Evolutionary conservation across 2,329 filamentous ascomycete genomes (phyloP).

Genomic region (Pochonia chlamydosporia): DNA sequence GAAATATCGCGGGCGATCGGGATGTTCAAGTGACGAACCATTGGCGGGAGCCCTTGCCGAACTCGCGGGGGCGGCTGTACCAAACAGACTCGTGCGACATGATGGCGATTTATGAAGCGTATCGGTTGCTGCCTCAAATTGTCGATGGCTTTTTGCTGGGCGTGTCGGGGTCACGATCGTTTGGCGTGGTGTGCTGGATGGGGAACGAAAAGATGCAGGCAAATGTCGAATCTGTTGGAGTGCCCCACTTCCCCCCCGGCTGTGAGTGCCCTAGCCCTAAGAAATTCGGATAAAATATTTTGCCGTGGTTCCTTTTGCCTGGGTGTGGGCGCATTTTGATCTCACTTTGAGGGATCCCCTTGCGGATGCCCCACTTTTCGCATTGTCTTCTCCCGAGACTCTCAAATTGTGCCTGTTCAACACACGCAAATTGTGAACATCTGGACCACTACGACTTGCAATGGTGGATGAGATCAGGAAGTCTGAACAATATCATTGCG

Average conservation of each 20-base stretch:
- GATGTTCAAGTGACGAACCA: conserved; percentile 58
- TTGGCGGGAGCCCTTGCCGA: conserved; percentile 90
- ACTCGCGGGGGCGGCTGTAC: conserved; percentile 95
- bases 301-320: too few species aligned
- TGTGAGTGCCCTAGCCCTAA: not conserved
- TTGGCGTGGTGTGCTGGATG: conserved; percentile 1
- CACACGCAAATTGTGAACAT: too few species aligned
- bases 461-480: too few species aligned
- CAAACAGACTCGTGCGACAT: conserved; percentile 89
- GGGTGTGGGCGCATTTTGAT: too few species aligned
- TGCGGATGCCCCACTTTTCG: too few species aligned
- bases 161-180: not conserved
- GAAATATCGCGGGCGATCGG: not conserved
- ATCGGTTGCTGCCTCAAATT: not conserved
- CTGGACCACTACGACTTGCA: too few species aligned
- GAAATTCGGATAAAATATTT: not conserved
- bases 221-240: conserved; percentile 1
- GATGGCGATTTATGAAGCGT: conserved; percentile 31
- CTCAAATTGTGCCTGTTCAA: too few species aligned
- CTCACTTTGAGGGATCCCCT: too few species aligned
- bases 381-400: too few species aligned
- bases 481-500: too few species aligned
- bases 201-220: not conserved
- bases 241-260: not conserved
- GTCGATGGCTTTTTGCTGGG: not conserved